A percentile compares a stretch with the other conserved stretches of the same genome.
These are phyloP conservation scores for Pseudotsuga menziesii DNA, from an alignment of 75 land plant species.

Conservation along the genomic window DNA sequence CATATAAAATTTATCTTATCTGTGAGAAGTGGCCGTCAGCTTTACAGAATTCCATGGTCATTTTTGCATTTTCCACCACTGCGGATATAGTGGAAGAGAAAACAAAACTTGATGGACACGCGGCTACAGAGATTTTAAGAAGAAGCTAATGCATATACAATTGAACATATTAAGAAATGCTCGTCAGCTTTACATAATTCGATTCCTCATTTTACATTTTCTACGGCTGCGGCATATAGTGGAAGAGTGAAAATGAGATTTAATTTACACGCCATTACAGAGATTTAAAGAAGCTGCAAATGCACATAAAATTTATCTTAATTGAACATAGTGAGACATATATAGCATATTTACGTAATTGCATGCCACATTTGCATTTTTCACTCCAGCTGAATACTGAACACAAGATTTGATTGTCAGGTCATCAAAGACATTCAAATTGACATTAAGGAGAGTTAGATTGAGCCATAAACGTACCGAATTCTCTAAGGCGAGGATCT, in stretches of 20 bases:
- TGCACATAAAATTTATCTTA: neutral
- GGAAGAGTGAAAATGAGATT: too few species aligned
- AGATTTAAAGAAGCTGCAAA: neutral
- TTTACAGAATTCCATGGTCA: neutral
- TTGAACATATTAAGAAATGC: neutral
- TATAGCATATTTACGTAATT: neutral
- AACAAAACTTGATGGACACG: neutral
- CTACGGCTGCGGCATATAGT: neutral
- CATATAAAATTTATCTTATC: neutral
- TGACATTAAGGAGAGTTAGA: neutral
- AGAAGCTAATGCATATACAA: neutral
- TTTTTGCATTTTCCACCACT: neutral
- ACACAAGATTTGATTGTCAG: neutral
- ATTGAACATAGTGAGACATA: neutral
- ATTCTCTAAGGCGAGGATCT: conserved; percentile 43
- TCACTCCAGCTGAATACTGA: neutral
- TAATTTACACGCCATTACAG: neutral
- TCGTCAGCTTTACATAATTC: neutral
- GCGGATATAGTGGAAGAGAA: neutral
- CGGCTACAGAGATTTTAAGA: neutral
- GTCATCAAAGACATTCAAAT: neutral
- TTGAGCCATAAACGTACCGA: conserved; percentile 20
- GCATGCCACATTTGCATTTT: neutral
- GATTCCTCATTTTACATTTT: neutral
- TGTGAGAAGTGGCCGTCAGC: neutral